Evolutionary conservation across 2,329 filamentous ascomycete genomes (phyloP).

Genomic region (Clarireedia paspali): DNA sequence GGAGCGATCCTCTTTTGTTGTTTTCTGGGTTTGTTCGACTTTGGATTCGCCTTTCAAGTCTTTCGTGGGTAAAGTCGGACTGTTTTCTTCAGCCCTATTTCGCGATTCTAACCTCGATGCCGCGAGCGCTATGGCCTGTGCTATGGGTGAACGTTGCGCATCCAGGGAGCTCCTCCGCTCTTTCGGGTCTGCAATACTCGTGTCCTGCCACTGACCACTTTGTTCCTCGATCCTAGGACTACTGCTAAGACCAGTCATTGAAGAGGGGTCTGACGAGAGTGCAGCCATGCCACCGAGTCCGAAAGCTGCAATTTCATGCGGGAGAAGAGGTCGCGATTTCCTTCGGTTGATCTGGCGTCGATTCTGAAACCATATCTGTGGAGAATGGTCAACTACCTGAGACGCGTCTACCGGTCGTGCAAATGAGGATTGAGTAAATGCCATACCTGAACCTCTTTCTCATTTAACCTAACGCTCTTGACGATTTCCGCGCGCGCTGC

Average conservation of each 20-base stretch:
- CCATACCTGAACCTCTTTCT: slow-evolving; percentile 93
- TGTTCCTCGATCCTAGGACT: slow-evolving; percentile 17
- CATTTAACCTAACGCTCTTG: slow-evolving; percentile 69
- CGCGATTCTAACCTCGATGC: background rate
- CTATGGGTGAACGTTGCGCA: background rate
- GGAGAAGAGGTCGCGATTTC: slow-evolving; percentile 75
- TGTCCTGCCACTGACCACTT: background rate
- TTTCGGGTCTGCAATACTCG: slow-evolving; percentile 4
- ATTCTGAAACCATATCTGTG: slow-evolving; percentile 96
- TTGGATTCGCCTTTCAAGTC: background rate
- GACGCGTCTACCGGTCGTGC: slow-evolving; percentile 11
- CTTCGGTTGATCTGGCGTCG: slow-evolving; percentile 86
- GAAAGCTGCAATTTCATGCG: slow-evolving; percentile 64
- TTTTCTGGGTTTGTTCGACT: background rate
- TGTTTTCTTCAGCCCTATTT: background rate
- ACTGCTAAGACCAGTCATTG: slow-evolving; percentile 16
- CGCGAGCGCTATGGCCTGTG: background rate
- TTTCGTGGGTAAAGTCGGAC: background rate
- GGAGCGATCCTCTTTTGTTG: slow-evolving; percentile 14
- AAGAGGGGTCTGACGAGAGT: slow-evolving; percentile 26
- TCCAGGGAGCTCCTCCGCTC: background rate
- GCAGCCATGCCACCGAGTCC: slow-evolving; percentile 37
- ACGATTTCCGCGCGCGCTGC: slow-evolving; percentile 77
- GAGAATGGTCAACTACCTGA: background rate
- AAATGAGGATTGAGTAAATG: background rate